Percentiles rank a stretch among this genome's conserved stretches.
Evolutionary conservation across 2,329 filamentous ascomycete species (phyloP).

Genomic region (Beauveria medogensis): DNA sequence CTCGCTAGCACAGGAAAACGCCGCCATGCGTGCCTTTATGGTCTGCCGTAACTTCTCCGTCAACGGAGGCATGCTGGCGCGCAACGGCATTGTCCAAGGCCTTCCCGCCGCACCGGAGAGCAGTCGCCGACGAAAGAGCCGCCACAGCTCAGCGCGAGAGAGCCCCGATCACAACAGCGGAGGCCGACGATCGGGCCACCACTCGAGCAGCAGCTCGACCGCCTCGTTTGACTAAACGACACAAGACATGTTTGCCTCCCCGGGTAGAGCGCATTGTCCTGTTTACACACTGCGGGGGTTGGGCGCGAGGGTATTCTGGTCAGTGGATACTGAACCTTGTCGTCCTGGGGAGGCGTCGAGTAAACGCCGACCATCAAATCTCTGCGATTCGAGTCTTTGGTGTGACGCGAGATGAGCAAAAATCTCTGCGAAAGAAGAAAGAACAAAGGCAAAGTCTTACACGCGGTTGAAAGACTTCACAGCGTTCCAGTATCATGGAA

Average conservation of each 20-base stretch:
- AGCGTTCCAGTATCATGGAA: conserved; percentile 25
- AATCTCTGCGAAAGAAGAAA: background rate
- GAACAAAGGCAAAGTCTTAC: conserved; percentile 15
- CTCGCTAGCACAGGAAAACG: conserved; percentile 79
- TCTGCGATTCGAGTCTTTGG: background rate
- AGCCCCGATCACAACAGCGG: conserved; percentile 30
- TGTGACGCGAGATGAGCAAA: background rate
- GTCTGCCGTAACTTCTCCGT: conserved; percentile 96
- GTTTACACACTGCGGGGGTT: background rate
- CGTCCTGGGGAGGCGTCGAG: background rate
- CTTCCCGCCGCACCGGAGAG: conserved; percentile 48
- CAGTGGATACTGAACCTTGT: background rate
- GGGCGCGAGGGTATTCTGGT: background rate
- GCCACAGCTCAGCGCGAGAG: conserved; percentile 41
- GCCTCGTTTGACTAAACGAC: conserved; percentile 45
- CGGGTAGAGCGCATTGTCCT: background rate
- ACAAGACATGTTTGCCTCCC: background rate
- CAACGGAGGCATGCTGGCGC: conserved; percentile 82
- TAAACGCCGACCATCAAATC: background rate
- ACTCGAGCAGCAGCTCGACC: conserved; percentile 56
- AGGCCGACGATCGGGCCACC: conserved; percentile 45
- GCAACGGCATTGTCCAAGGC: conserved; percentile 61
- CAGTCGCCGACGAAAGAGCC: conserved; percentile 43
- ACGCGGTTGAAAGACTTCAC: conserved; percentile 32
- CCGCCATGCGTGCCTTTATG: conserved; percentile 93